These are phyloP conservation scores for Naumovozyma castellii DNA, from an alignment of 805 yeast species.

Conservation along the genomic window DNA sequence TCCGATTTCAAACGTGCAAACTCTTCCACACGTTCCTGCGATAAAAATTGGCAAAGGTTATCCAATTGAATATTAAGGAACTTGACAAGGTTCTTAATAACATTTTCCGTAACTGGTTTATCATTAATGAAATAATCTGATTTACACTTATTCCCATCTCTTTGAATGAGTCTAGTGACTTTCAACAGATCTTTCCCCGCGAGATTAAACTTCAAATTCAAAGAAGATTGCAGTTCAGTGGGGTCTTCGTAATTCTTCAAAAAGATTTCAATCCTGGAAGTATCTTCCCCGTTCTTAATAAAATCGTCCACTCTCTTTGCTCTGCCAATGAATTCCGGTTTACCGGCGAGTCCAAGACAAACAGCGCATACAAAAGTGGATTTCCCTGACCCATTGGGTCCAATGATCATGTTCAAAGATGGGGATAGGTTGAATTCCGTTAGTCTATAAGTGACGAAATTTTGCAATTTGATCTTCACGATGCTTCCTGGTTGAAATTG, in stretches of 20 bases:
- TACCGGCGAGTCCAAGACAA: conserved; percentile 81
- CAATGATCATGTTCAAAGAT: conserved; percentile 79
- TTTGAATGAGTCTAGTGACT: conserved; percentile 37
- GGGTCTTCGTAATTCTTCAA: conserved; percentile 23
- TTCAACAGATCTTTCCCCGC: conserved; percentile 25
- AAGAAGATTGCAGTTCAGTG: no score
- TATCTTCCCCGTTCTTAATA: conserved; percentile 55
- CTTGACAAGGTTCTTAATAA: conserved; percentile 38
- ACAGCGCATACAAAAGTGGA: conserved; percentile 88
- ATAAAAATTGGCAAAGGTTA: conserved; percentile 86
- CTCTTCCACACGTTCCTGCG: conserved; percentile 91
- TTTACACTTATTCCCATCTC: conserved; percentile 31
- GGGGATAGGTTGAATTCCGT: conserved; percentile 76
- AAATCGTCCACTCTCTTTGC: conserved; percentile 52
- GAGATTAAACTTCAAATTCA: no score
- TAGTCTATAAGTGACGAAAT: conserved; percentile 61
- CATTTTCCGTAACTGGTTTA: conserved; percentile 32
- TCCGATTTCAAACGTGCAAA: conserved; percentile 78
- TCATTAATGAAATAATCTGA: conserved; percentile 48
- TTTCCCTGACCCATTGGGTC: conserved; percentile 96
- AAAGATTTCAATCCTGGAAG: conserved; percentile 30
- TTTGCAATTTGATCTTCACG: conserved; percentile 45
- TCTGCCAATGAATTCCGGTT: conserved; percentile 62
- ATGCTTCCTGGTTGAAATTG: conserved; percentile 39
- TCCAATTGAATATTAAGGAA: conserved; percentile 72